Evolutionary conservation across 164 flowering plant species (phyloP).

Genomic region (Vitis vinifera): DNA sequence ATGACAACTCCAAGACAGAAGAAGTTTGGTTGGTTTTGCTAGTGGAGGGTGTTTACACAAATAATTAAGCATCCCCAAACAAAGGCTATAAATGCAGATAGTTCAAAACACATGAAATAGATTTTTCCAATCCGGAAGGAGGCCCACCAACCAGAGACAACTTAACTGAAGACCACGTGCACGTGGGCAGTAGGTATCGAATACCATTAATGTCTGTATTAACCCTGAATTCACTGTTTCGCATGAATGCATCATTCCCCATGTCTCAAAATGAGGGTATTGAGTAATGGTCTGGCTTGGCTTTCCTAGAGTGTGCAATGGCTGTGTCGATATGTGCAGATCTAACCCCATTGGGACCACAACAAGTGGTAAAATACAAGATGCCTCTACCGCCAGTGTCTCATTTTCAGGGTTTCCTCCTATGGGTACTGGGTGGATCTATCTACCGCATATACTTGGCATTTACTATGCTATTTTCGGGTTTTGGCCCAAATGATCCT

Average conservation of each 20-base stretch:
- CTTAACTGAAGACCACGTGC: neutral
- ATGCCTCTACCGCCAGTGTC: too few relatives aligned
- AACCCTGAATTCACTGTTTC: neutral
- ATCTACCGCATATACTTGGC: too few relatives aligned
- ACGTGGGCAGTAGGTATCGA: neutral
- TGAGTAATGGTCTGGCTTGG: neutral
- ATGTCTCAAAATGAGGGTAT: neutral
- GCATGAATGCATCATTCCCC: constrained; percentile 12
- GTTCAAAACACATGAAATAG: too few relatives aligned
- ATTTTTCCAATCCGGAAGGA: neutral
- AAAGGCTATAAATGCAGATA: too few relatives aligned
- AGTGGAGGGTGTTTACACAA: too few relatives aligned
- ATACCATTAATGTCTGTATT: neutral
- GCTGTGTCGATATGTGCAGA: neutral
- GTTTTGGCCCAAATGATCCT: too few relatives aligned
- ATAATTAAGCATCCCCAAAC: too few relatives aligned
- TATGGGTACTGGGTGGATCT: too few relatives aligned
- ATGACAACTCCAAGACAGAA: too few relatives aligned
- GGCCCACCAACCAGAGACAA: neutral
- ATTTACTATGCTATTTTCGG: too few relatives aligned
- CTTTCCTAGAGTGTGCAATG: neutral
- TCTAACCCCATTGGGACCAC: constrained; percentile 9
- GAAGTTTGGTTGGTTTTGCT: too few relatives aligned
- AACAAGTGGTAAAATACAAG: neutral
- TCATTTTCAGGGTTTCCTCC: too few relatives aligned